phyloP scores from a whole-genome alignment of 768 basidiomycete species.

The Pleurotus giganteus region DNA sequence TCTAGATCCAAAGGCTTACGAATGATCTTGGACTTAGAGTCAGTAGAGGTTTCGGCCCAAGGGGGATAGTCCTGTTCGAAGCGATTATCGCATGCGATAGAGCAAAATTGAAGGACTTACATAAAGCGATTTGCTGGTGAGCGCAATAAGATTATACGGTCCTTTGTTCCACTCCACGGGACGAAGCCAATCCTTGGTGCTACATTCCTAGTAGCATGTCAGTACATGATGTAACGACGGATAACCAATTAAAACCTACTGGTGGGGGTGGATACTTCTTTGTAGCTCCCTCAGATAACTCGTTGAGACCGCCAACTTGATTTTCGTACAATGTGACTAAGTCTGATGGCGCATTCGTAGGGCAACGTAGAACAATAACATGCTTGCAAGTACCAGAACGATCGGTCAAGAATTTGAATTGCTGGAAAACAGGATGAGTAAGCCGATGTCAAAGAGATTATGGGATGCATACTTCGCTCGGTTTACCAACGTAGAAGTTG shows the following conservation, averaged over 20 bases:
- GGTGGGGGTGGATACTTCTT: too few species aligned
- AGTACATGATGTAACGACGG: too few species aligned
- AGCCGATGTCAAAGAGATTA: neutral
- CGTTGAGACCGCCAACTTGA: conserved; percentile 11
- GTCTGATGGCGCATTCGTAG: neutral
- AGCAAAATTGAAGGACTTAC: too few species aligned
- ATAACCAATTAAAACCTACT: too few species aligned
- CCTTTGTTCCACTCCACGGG: too few species aligned
- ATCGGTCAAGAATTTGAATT: conserved; percentile 1
- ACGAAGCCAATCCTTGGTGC: too few species aligned
- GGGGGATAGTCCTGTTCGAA: too few species aligned
- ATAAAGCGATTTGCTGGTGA: neutral
- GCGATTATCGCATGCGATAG: too few species aligned
- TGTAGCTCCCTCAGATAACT: neutral
- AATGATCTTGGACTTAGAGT: neutral
- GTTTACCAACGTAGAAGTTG: neutral
- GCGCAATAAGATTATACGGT: neutral
- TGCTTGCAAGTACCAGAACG: conserved; percentile 8
- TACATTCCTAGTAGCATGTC: too few species aligned
- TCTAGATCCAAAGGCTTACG: too few species aligned
- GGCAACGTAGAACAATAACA: conserved; percentile 10
- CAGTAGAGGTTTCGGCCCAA: too few species aligned
- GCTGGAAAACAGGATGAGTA: neutral
- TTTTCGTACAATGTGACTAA: conserved; percentile 7
- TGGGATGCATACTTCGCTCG: neutral